Conservation (phyloP, 2,329 filamentous ascomycete genomes). For the Arachnomyces sp. region DNA sequence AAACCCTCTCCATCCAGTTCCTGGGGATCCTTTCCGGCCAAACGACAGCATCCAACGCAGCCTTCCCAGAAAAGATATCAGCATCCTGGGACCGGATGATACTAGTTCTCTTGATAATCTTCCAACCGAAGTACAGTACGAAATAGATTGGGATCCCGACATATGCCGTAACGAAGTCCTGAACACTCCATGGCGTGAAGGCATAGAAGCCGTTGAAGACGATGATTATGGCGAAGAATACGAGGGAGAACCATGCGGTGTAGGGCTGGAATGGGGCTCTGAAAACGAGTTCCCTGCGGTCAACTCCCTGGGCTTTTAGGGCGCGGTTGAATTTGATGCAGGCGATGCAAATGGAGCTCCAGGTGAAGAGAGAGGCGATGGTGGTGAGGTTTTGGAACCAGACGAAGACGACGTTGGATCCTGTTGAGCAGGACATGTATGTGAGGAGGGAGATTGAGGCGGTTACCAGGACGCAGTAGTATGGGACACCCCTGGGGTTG, state of each 20-base stretch:
- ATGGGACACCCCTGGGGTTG: conserved; percentile 33
- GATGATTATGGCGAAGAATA: conserved; percentile 54
- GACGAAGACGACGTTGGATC: conserved; percentile 34
- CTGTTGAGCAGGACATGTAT: conserved; percentile 34
- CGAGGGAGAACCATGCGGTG: conserved; percentile 52
- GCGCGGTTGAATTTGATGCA: conserved; percentile 41
- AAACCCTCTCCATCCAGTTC: conserved; percentile 15
- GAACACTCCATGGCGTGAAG: conserved; percentile 28
- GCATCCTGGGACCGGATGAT: conserved; percentile 12
- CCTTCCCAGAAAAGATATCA: conserved; percentile 21
- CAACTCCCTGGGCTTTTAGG: conserved; percentile 31
- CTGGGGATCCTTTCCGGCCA: conserved; percentile 13
- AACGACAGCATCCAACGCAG: conserved; percentile 18
- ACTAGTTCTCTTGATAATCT: conserved; percentile 18
- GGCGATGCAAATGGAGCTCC: conserved; percentile 38
- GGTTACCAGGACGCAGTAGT: conserved; percentile 34
- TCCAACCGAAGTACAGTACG: conserved; percentile 25
- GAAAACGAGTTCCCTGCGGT: conserved; percentile 31
- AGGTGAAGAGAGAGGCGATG: conserved; percentile 38
- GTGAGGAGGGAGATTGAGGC: conserved; percentile 36
- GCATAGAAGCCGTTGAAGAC: conserved; percentile 54
- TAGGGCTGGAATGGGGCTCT: conserved; percentile 43
- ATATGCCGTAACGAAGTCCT: conserved; percentile 42
- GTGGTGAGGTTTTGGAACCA: conserved; percentile 41
- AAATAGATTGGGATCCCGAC: conserved; percentile 35